These are phyloP conservation scores for Moelleriella libera DNA, from an alignment of 2,329 filamentous ascomycete species.

Conservation along the genomic window DNA sequence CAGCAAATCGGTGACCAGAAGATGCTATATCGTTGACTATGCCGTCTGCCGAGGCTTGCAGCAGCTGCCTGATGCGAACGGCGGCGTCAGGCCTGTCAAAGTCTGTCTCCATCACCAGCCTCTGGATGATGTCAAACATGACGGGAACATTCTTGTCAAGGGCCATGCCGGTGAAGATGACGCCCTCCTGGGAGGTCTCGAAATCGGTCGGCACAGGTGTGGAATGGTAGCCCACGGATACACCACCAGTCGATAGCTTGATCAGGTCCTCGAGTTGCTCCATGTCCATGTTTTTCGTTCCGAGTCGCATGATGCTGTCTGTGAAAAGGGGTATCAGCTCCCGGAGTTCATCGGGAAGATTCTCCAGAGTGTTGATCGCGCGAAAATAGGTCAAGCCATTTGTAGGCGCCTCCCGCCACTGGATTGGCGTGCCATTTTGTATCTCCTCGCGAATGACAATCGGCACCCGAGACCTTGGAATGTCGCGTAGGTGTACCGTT, in stretches of 20 bases:
- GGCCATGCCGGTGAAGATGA: conserved; percentile 75
- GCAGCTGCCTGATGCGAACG: conserved; percentile 68
- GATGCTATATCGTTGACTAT: conserved; percentile 86
- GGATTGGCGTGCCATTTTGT: conserved; percentile 52
- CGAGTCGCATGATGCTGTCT: conserved; percentile 83
- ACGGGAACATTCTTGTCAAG: conserved; percentile 79
- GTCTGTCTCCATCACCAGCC: conserved; percentile 72
- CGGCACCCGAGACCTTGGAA: conserved; percentile 60
- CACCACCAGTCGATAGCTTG: conserved; percentile 88
- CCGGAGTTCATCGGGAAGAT: conserved; percentile 72
- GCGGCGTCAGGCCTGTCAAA: conserved; percentile 76
- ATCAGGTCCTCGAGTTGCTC: conserved; percentile 92
- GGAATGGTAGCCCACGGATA: conserved; percentile 75
- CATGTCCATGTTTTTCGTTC: conserved; percentile 77
- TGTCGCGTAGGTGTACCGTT: conserved; percentile 78
- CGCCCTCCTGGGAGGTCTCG: conserved; percentile 59
- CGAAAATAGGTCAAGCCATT: conserved; percentile 96
- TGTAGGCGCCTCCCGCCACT: conserved; percentile 86
- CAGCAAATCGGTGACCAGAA: conserved; percentile 76
- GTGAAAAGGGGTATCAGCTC: conserved; percentile 80
- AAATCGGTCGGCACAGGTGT: conserved; percentile 63
- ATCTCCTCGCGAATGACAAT: conserved; percentile 47
- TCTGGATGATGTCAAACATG: conserved; percentile 78
- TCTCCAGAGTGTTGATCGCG: conserved; percentile 65
- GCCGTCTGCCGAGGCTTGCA: conserved; percentile 77